Evolutionary conservation across 371 early-diverging fungal species (phyloP).

Genomic region (Catenaria anguillulae): DNA sequence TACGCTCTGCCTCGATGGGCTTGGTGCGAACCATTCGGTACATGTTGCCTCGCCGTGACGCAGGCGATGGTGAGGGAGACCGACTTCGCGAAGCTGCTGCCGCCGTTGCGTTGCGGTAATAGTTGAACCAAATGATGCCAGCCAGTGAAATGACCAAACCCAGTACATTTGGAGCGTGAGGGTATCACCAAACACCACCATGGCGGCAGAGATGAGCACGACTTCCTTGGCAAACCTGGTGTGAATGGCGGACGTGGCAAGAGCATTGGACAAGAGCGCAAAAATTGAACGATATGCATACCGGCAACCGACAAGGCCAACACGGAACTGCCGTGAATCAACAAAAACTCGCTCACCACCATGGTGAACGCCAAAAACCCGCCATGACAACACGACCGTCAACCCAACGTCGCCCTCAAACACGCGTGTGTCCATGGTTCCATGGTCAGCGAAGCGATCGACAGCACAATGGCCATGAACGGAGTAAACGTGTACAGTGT

Average conservation of each 20-base stretch:
- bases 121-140: slow-evolving; percentile 1
- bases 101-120: too few species aligned
- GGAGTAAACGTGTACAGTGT: slow-evolving; percentile 4
- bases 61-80: too few species aligned
- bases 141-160: slow-evolving; percentile 2
- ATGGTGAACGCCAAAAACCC: slow-evolving; percentile 1
- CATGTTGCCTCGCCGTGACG: too few species aligned
- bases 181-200: slow-evolving; percentile 5
- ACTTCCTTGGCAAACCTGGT: slow-evolving; percentile 8
- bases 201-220: background rate
- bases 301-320: slow-evolving; percentile 1
- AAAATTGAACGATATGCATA: too few species aligned
- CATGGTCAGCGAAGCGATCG: too few species aligned
- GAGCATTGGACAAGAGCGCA: too few species aligned
- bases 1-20: too few species aligned
- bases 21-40: too few species aligned
- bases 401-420: background rate
- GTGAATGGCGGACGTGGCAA: too few species aligned
- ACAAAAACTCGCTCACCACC: background rate
- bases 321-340: background rate
- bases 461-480: background rate
- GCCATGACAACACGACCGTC: background rate
- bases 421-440: too few species aligned
- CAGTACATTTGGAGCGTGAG: background rate
- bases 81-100: too few species aligned